Conservation (phyloP, 768 basidiomycete genomes). For the Boletus sensibilis region DNA sequence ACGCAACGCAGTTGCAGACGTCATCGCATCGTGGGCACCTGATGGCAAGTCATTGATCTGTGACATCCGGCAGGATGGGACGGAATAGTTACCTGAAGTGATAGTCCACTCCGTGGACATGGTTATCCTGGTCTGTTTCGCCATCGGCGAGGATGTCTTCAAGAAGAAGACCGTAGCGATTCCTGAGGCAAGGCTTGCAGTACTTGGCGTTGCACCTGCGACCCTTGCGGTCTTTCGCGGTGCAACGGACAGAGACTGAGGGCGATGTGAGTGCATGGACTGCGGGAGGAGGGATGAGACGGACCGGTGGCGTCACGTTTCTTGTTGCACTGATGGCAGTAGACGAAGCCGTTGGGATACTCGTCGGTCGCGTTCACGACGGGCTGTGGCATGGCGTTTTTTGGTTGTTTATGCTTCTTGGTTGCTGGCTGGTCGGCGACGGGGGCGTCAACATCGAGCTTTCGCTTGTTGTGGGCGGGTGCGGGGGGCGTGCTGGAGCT, state of each 20-base stretch:
- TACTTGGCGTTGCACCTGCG: slow-evolving; percentile 57
- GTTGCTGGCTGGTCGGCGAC: slow-evolving; percentile 17
- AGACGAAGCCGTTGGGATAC: slow-evolving; percentile 42
- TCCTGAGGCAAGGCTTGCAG: slow-evolving; percentile 65
- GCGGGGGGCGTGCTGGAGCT: slow-evolving; percentile 31
- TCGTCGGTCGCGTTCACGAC: slow-evolving; percentile 25
- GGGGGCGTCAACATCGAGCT: slow-evolving; percentile 34
- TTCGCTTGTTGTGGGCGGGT: slow-evolving; percentile 48
- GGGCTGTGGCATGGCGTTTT: slow-evolving; percentile 13
- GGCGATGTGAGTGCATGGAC: slow-evolving; percentile 4
- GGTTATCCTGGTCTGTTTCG: slow-evolving; percentile 27
- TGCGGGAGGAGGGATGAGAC: slow-evolving; percentile 13
- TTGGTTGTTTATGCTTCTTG: slow-evolving; percentile 33
- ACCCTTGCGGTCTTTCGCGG: slow-evolving; percentile 30
- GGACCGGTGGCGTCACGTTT: slow-evolving; percentile 55
- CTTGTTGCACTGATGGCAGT: slow-evolving; percentile 73
- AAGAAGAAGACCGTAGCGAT: slow-evolving; percentile 52
- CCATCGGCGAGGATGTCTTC: slow-evolving; percentile 43
- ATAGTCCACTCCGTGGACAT: slow-evolving; percentile 37
- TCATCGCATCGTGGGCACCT: slow-evolving; percentile 72
- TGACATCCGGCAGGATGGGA: slow-evolving; percentile 3
- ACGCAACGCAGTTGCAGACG: slow-evolving; percentile 64
- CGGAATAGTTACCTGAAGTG: slow-evolving; percentile 49
- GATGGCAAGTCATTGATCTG: slow-evolving; percentile 14
- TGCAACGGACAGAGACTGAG: slow-evolving; percentile 40